Evolutionary conservation across 2,329 filamentous ascomycete genomes (phyloP), one percentile per base, ranked within the genome.

Genomic region (Colletotrichum paranaense): DNA sequence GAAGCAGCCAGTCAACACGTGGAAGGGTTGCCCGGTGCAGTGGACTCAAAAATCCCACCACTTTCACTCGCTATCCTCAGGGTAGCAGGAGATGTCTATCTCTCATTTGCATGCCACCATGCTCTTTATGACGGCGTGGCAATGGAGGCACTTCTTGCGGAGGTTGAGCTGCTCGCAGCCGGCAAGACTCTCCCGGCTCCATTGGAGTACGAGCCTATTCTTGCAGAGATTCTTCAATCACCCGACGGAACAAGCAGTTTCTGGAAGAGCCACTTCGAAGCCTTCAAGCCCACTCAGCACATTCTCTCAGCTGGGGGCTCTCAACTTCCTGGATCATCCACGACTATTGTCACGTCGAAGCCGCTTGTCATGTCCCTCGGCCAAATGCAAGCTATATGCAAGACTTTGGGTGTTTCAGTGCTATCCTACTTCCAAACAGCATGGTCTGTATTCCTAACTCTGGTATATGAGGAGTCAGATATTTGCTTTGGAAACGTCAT

Each of bases 401-500:
- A 87, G 76, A 83, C 84, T 5, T 80, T 92, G 3, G 89, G 89
- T 0, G 84, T 90, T 0, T 92, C 92, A 0, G 83, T 95, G 0
- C 83, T 96, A 1, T 89, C 92, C 0, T 77, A 94, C 0, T 88
- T 92, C 38, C 95, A 98, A 81, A 86, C 93, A 4, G 87, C 91
- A 1, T 97, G 95, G 94, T 88, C 91, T 0, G 88, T 88, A 55
- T 82, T 93, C 0, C 79, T 98, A 1, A 85, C 88, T 0, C 83
- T 88, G 2, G 83, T 90, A 2, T 86, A 91, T 2, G 80, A 86
- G 1, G 84, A 85, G 5, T 80, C 84, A 0, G 95, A 98, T 78
- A 78, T 98, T 5, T 97, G 94, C 80, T 98, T 98, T 78, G 95
- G 96, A 0, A 97, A 94, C 77, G 92, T 98, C 2, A 88, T 96